Base-by-base conservation (phyloP, 2,329 filamentous ascomycete species). In the Aaosphaeria arxii region DNA sequence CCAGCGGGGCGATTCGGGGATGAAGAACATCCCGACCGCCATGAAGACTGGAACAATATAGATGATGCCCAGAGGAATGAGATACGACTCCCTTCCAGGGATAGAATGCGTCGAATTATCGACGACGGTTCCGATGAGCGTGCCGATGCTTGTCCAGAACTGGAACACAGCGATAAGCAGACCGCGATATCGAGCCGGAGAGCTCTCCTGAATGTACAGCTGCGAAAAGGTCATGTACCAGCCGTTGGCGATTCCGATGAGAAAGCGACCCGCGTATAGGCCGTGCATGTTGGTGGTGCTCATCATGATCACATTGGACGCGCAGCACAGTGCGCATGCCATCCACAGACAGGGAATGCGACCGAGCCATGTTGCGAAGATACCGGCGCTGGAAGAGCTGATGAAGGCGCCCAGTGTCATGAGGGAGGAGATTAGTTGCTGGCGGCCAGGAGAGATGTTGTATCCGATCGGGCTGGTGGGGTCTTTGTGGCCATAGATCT, bases 191-290 rank as follows among this genome's bases (percentile, higher is more conserved):
- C 71, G 71, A 7, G 77, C 75, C 4, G 77, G 77, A 29, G 75
- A 66, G 46, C 71, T 73, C 64, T 80, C 76, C 59, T 79, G 77
- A n/a, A 79, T 72, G 56, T 77, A 78, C 1, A 79, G 62, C 51
- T 78, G 76, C 1, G 73, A 71, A 53, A 77, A 82, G 4, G 78
- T 82, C 78, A 82, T 80, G 59, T 80, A 77, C 62, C 79, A 75
- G 2, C 64, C 64, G 43, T 67, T 67, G 5, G 79, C 77, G 17
- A 83, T 51, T 3, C 80, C 81, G 46, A 82, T 78, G n/a, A 83
- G 59, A 5, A 83, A 66, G 7, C 80, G 73, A 5, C 78, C 80
- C 24, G 74, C 72, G 45, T 83, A 83, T 4, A 84, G 71, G 0
- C 74, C 78, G 4, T 72, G 75, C 30, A 83, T 77, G 46, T 67